Base-by-base conservation (phyloP, 306 rosid genomes). In the Vicia faba region DNA sequence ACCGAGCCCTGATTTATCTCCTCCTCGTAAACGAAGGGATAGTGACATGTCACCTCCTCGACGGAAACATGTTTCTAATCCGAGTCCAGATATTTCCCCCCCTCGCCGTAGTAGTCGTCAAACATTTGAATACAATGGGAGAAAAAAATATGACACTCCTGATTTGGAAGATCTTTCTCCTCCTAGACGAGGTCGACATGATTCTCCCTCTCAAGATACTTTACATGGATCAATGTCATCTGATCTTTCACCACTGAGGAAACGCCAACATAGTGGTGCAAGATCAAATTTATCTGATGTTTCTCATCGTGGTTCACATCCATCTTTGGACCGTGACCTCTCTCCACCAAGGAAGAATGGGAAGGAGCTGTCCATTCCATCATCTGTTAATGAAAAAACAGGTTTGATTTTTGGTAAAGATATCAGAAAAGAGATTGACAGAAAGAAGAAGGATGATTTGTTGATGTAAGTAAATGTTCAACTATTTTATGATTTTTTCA, bases 331-430 rank as follows among this genome's bases (percentile, higher is more conserved):
- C 41, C 41, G 75, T 18, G 92, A 87, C 70, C 75, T 85, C 62
- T 87, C 95, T 74, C 95, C 92, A 20, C 95, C 83, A 6, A 76
- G 96, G 82, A 84, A 81, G 75, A 84, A 75, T 39, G 59, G 54
- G 20, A 85, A 83, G 75, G 81, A 78, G 29, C 20, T 13, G 3
- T 61, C 87, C 20, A 61, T 54, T 69, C 71, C 82, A 10, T 65
- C 49, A 62, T 61, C 89, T 31, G 46, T 40, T 39, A 82, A 76
- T 58, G 84, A 77, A 61, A 64, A 79, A 78, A 88, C 89, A 38
- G 97, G 97, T 59, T 71, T 93, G 75, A 72, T 88, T 33, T 80
- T 97, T 76, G 96, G 96, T 43, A 69, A 62, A 79, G 97, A 89
- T 29, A 84, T 88, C 25, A 85, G 86, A 50, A 86, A 89, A 50